Conservation (phyloP, 176 grass and related monocot genomes). For the Carex myosuroides region DNA sequence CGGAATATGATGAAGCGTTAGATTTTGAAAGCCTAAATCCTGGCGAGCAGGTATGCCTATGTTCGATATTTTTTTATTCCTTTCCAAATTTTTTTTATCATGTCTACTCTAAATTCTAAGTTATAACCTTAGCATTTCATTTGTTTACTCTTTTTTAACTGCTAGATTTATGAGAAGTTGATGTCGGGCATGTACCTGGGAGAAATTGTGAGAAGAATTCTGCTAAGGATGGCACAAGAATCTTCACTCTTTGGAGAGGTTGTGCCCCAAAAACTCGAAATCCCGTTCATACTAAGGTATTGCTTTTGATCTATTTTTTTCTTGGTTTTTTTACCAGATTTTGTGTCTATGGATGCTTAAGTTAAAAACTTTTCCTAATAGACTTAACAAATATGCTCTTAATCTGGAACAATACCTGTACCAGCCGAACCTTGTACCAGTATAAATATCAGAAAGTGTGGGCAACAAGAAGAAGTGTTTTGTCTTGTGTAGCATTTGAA, state of each 20-base stretch:
- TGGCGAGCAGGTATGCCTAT: slow-evolving; percentile 57
- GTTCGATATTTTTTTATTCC: neutral
- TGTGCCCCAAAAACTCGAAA: slow-evolving; percentile 43
- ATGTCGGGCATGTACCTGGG: slow-evolving; percentile 94
- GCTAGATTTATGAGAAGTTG: slow-evolving; percentile 77
- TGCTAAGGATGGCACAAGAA: slow-evolving; percentile 57
- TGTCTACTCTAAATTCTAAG: slow-evolving; percentile 2
- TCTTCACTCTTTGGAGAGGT: slow-evolving; percentile 48
- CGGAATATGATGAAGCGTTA: slow-evolving; percentile 63
- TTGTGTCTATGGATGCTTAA: neutral
- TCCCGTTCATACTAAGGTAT: slow-evolving; percentile 55
- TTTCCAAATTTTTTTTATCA: neutral
- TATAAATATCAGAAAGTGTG: neutral
- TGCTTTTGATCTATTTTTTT: neutral
- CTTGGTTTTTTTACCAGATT: neutral
- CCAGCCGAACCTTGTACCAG: neutral
- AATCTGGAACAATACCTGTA: neutral
- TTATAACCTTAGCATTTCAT: neutral
- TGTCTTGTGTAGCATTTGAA: neutral
- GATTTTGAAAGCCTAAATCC: slow-evolving; percentile 79
- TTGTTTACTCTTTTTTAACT: neutral
- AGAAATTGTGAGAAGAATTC: slow-evolving; percentile 56
- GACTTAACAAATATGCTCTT: neutral
- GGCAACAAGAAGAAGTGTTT: neutral
- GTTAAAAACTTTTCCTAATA: neutral